Evolutionary conservation across 495 filamentous ascomycete species (phyloP).

Genomic region (Lepidopterella palustris): DNA sequence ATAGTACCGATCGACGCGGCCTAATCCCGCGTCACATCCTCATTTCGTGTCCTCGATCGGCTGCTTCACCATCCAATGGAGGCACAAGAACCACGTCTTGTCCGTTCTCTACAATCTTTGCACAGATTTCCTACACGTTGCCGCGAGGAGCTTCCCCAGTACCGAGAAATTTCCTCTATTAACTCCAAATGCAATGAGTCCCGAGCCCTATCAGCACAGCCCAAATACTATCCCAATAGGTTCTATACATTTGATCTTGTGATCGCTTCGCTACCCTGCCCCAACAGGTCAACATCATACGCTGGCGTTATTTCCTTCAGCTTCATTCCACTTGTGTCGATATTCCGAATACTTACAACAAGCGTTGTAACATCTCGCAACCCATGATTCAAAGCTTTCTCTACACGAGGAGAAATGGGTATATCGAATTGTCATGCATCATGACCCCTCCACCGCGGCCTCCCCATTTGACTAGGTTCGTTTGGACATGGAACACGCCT

Average conservation of each 20-base stretch:
- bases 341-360: not conserved
- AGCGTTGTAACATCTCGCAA: not conserved
- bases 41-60: no score
- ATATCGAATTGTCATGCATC: not conserved
- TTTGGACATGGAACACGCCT: not conserved
- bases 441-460: not conserved
- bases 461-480: not conserved
- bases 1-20: no score
- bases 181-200: not conserved
- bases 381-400: not conserved
- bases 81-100: no score
- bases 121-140: no score
- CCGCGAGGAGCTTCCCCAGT: no score
- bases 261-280: not conserved
- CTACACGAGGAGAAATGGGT: not conserved
- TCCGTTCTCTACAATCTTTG: no score
- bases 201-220: not conserved
- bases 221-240: not conserved
- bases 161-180: not conserved
- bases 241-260: not conserved
- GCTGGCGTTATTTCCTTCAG: not conserved
- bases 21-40: no score
- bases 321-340: not conserved
- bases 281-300: conserved; percentile 3
- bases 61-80: no score